Evolutionary conservation across 73 alveolate species (phyloP).

Genomic region (Paramecium bursaria): DNA sequence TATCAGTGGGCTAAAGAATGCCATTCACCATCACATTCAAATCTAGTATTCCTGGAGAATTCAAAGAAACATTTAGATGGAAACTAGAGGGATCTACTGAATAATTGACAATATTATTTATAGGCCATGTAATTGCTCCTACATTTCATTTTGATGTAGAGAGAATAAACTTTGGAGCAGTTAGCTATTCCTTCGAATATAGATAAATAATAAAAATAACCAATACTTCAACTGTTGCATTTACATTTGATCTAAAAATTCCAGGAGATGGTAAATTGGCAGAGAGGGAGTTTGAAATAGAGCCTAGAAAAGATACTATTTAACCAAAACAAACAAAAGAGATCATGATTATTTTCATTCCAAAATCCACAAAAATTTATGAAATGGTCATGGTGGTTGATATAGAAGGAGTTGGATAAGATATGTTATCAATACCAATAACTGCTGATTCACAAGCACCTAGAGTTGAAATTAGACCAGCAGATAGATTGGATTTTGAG

Average conservation of each 20-base stretch:
- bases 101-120: constrained; percentile 81
- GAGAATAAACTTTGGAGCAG: constrained; percentile 98
- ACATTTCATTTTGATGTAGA: constrained; percentile 98
- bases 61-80: constrained; percentile 97
- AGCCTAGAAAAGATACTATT: constrained; percentile 95
- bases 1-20: constrained; percentile 89
- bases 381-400: constrained; percentile 99
- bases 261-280: constrained; percentile 99
- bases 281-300: constrained; percentile 98
- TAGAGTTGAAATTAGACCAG: constrained; percentile 97
- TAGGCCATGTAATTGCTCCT: constrained; percentile 99
- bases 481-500: constrained; percentile 96
- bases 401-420: constrained; percentile 99
- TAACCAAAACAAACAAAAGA: constrained; percentile 90
- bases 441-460: constrained; percentile 99
- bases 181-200: constrained; percentile 97
- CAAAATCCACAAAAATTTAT: constrained; percentile 90
- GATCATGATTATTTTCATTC: constrained; percentile 96
- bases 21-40: constrained; percentile 89
- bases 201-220: constrained; percentile 93
- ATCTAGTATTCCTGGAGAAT: constrained; percentile 99
- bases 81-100: constrained; percentile 97
- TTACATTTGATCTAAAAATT: constrained; percentile 95
- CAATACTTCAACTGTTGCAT: constrained; percentile 90
- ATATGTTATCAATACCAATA: constrained; percentile 97